Percentiles rank a stretch among this genome's conserved stretches.
Evolutionary conservation across 1,139 yeast species (phyloP).

Genomic region (Geotrichum bryndzae): DNA sequence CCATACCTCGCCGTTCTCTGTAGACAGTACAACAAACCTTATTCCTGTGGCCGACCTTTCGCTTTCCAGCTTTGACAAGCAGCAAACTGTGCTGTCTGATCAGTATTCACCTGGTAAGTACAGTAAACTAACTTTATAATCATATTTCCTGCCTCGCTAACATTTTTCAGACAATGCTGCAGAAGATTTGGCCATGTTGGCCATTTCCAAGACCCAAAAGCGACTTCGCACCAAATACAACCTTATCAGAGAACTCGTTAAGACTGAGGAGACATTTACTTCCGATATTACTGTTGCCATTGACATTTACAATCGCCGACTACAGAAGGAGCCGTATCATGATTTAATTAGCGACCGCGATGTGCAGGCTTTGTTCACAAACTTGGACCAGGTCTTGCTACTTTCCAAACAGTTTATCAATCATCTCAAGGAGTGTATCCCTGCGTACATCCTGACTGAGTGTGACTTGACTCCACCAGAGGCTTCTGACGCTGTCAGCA

Average conservation of each 20-base stretch:
- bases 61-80: neutral
- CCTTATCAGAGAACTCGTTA: slow-evolving; percentile 35
- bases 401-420: slow-evolving; percentile 29
- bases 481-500: slow-evolving; percentile 3
- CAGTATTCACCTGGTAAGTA: neutral
- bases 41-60: neutral
- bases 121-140: too few relatives aligned
- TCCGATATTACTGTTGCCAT: slow-evolving; percentile 34
- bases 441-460: slow-evolving; percentile 24
- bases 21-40: neutral
- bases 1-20: neutral
- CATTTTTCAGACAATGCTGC: slow-evolving; percentile 6
- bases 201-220: slow-evolving; percentile 18
- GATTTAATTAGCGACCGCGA: slow-evolving; percentile 31
- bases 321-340: slow-evolving; percentile 26
- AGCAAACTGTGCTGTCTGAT: neutral
- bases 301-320: slow-evolving; percentile 28
- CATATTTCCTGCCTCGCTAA: neutral
- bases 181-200: slow-evolving; percentile 8
- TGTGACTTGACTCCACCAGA: slow-evolving; percentile 19
- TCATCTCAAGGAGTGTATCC: slow-evolving; percentile 26
- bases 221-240: slow-evolving; percentile 26
- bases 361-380: slow-evolving; percentile 30
- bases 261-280: slow-evolving; percentile 35
- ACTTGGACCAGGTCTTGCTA: slow-evolving; percentile 30